Conservation (phyloP, 2,329 filamentous ascomycete species). For the Pleurostoma richardsiae region DNA sequence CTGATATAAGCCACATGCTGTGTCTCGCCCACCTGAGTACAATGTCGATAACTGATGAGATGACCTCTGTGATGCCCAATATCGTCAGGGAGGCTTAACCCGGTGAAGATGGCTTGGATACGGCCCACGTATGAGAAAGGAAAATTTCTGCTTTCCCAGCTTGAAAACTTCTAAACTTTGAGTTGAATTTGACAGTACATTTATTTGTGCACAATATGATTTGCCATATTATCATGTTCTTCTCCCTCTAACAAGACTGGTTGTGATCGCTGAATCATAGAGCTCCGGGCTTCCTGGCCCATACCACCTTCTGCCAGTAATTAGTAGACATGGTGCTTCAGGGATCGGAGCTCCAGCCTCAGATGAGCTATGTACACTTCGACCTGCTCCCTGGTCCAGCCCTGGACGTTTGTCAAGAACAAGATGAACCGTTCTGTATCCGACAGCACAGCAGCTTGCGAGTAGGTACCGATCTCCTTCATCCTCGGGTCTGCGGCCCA, state of each 20-base stretch:
- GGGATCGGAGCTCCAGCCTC: slow-evolving; percentile 11
- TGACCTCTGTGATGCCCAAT: no score
- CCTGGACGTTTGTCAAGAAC: slow-evolving; percentile 27
- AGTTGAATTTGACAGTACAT: no score
- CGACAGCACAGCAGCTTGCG: slow-evolving; percentile 4
- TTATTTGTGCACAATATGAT: no score
- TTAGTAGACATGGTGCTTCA: not conserved
- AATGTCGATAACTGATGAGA: no score
- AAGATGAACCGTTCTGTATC: slow-evolving; percentile 13
- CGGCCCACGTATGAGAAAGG: no score
- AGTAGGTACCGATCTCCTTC: slow-evolving; percentile 16
- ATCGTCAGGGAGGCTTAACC: no score
- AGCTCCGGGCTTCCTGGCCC: not conserved
- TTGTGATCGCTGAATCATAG: not conserved
- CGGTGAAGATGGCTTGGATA: no score
- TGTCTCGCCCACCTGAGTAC: no score
- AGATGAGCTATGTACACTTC: slow-evolving; percentile 26
- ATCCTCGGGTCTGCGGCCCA: slow-evolving; percentile 21
- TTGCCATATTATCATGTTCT: not conserved
- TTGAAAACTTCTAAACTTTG: no score
- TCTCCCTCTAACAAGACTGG: not conserved
- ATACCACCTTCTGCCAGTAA: not conserved
- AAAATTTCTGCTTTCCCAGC: no score
- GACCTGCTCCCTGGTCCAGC: slow-evolving; percentile 27
- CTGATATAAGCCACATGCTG: no score